Evolutionary conservation across 371 early-diverging fungal species (phyloP), one percentile per base, ranked within the genome.

Genomic region (Mucor racemosus): DNA sequence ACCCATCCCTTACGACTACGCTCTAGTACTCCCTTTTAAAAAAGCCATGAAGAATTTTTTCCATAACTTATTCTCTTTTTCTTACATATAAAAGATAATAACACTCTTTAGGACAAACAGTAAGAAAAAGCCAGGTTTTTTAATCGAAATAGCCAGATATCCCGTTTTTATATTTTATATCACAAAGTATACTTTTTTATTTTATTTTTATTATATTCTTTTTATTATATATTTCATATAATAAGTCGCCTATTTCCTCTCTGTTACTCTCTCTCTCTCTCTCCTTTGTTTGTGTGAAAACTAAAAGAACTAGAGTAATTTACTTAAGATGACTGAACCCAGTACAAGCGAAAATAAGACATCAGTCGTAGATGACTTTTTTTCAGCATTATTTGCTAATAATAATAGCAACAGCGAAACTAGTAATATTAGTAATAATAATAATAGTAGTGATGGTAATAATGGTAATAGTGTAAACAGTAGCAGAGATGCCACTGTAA

Each of bases 391-490:
- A 65, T 81, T 81, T 77, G 77, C 77, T 41, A 78, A 68, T 63
- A 69, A 68, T 40, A 58, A 21, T 40, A 58, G 54, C 39, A 42
- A 8, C 41, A 55, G 31, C 60, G 40, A 48, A 26, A 21, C 15
- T 66, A 66, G 33, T 60, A 44, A 48, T 92, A 21, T 21, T 55
- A 15, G n/a, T 54, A 41, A 39, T 26, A 15, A n/a, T 21, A 92
- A 92, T 76, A 77, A 78, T 39, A 93, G 59, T 26, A 26, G 26
- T 26, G 26, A 26, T 26, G 26, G 26, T 21, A 92, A 92, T 75
- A 77, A 78, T 56, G 36, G 34, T 56, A 36, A 36, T 35, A 56
- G 36, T 36, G 19, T 15, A 13, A 36, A 35, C 34, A 17, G 36
- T n/a, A 33, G 41, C 26, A 15, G 36, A 33, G 34, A 26, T 60